Percentiles rank a stretch among this genome's conserved stretches.
Evolutionary conservation across 129 eudicot species (phyloP).

Genomic region (Ambrosia artemisiifolia): DNA sequence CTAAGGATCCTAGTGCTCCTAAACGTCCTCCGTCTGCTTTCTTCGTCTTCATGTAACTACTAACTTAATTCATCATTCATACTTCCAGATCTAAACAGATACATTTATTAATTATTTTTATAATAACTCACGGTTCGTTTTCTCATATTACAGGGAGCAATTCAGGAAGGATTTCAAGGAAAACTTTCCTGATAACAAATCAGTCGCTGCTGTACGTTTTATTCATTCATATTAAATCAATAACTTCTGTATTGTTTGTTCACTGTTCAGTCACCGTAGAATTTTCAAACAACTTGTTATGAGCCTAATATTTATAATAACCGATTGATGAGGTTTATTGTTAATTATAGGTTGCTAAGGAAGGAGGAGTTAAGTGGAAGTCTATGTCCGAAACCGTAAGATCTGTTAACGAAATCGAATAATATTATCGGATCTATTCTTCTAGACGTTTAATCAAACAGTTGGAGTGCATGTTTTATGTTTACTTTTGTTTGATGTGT

Average conservation of each 20-base stretch:
- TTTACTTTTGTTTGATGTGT: neutral
- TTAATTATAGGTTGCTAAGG: constrained; percentile 38
- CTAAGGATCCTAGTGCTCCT: constrained; percentile 43
- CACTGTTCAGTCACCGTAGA: neutral
- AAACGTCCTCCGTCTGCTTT: constrained; percentile 52
- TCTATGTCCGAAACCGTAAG: constrained; percentile 47
- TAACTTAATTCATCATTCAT: neutral
- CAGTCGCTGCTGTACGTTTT: constrained; percentile 32
- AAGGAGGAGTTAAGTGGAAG: constrained; percentile 49
- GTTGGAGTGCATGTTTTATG: neutral
- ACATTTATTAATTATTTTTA: neutral
- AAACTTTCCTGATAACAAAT: constrained; percentile 51
- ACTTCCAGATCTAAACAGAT: constrained; percentile 13
- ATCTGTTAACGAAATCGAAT: constrained; percentile 12
- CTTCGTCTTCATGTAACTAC: constrained; percentile 53
- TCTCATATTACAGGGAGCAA: constrained; percentile 36
- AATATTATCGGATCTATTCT: neutral
- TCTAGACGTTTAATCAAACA: neutral
- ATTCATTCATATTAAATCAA: neutral
- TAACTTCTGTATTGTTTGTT: neutral
- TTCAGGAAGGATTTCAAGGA: constrained; percentile 51
- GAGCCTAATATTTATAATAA: neutral
- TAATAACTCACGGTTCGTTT: neutral
- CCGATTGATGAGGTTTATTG: constrained; percentile 1
- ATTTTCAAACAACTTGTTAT: neutral